Percentiles rank a stretch among this genome's conserved stretches.
Evolutionary conservation across 2,329 filamentous ascomycete genomes (phyloP).

Genomic region (Fusarium circinatum): DNA sequence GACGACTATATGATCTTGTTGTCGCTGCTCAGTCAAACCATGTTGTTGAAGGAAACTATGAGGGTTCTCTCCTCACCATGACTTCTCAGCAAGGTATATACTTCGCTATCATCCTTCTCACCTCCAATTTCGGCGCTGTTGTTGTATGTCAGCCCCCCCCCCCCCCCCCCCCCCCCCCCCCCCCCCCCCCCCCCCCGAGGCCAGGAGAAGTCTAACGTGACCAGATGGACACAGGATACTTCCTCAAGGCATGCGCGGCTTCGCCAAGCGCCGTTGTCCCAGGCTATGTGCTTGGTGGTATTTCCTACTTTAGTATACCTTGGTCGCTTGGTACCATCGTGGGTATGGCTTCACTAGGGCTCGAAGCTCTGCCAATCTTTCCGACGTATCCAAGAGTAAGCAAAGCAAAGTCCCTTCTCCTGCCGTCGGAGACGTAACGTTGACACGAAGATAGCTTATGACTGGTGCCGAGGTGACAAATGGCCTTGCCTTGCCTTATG

Average conservation of each 20-base stretch:
- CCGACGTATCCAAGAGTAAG: neutral
- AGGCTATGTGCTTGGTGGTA: neutral
- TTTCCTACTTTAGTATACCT: neutral
- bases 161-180: too few relatives aligned
- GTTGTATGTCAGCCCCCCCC: too few relatives aligned
- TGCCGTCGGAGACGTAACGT: accelerated
- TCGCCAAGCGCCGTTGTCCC: neutral
- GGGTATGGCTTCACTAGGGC: neutral
- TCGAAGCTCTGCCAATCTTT: neutral
- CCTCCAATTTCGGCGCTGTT: neutral
- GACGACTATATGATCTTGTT: neutral
- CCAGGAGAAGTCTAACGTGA: too few relatives aligned
- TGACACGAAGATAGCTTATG: neutral
- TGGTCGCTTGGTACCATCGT: neutral
- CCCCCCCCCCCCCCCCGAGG: too few relatives aligned
- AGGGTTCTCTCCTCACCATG: neutral
- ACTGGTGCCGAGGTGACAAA: neutral
- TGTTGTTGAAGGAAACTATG: neutral
- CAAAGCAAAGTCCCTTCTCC: accelerated
- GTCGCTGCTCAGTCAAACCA: neutral
- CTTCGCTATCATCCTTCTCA: neutral
- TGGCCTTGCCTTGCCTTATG: neutral
- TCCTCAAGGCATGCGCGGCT: neutral
- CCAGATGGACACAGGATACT: neutral
- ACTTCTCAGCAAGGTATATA: neutral